Evolutionary conservation across 129 eudicot genomes (phyloP).

Genomic region (Artemisia tridentata): DNA sequence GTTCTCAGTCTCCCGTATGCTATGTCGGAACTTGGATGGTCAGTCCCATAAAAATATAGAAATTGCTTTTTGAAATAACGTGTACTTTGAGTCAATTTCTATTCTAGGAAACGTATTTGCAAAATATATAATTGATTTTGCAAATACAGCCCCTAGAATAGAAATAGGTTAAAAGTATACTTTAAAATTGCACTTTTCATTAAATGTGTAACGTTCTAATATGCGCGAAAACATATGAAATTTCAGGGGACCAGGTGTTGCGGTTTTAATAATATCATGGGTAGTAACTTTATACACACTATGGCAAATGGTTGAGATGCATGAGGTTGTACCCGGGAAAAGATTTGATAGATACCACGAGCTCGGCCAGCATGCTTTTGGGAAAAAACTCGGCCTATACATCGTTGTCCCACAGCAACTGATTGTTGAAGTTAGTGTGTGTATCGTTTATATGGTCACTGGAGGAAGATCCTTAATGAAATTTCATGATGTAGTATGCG

Average conservation of each 20-base stretch:
- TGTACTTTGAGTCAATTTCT: no score
- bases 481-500: slow-evolving; percentile 38
- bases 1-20: no score
- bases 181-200: no score
- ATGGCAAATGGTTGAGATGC: slow-evolving; percentile 73
- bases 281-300: slow-evolving; percentile 48
- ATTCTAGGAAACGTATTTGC: no score
- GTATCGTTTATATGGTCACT: slow-evolving; percentile 62
- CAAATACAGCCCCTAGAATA: no score
- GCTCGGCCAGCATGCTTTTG: slow-evolving; percentile 60
- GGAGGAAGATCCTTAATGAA: slow-evolving; percentile 47
- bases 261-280: slow-evolving; percentile 49
- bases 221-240: background rate
- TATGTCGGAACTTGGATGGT: slow-evolving; percentile 73
- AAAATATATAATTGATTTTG: no score
- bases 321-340: slow-evolving; percentile 55
- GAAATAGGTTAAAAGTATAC: background rate
- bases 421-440: slow-evolving; percentile 44
- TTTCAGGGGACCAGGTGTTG: slow-evolving; percentile 58
- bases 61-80: no score
- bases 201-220: background rate
- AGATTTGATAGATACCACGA: slow-evolving; percentile 58
- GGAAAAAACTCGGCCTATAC: slow-evolving; percentile 53
- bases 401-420: slow-evolving; percentile 55
- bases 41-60: background rate